Conservation (phyloP, 495 filamentous ascomycete species). For the Trichoderma virens region DNA sequence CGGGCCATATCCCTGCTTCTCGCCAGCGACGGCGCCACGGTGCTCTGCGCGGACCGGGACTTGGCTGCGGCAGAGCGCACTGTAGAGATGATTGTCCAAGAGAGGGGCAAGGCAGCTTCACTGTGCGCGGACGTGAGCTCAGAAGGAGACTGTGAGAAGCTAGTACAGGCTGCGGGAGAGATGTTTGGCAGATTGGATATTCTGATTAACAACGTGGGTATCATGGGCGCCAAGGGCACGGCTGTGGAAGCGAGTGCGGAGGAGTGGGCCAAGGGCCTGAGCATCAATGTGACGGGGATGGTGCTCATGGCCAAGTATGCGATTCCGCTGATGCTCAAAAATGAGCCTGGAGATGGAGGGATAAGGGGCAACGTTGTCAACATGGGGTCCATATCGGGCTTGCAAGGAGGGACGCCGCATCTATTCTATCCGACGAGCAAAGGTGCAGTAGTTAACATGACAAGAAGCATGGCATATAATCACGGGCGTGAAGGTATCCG, state of each 20-base stretch:
- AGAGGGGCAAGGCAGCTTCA: slow-evolving; percentile 29
- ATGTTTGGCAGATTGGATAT: slow-evolving; percentile 47
- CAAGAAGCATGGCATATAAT: slow-evolving; percentile 50
- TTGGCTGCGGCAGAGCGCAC: slow-evolving; percentile 40
- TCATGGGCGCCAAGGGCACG: slow-evolving; percentile 44
- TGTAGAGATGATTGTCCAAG: slow-evolving; percentile 33
- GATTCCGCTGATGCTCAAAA: slow-evolving; percentile 45
- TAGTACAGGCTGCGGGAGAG: slow-evolving; percentile 31
- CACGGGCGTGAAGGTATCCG: slow-evolving; percentile 45
- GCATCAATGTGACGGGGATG: slow-evolving; percentile 54
- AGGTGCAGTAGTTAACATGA: slow-evolving; percentile 53
- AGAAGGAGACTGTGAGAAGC: slow-evolving; percentile 35
- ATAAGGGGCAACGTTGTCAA: slow-evolving; percentile 46
- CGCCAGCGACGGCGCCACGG: slow-evolving; percentile 44
- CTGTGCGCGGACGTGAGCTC: slow-evolving; percentile 42
- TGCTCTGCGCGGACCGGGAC: slow-evolving; percentile 47
- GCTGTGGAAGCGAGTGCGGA: slow-evolving; percentile 47
- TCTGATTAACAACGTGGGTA: slow-evolving; percentile 50
- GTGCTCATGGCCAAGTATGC: slow-evolving; percentile 48
- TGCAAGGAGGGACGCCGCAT: slow-evolving; percentile 50
- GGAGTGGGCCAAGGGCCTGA: slow-evolving; percentile 44
- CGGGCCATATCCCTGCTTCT: slow-evolving; percentile 50
- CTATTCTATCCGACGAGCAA: slow-evolving; percentile 56
- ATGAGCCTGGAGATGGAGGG: slow-evolving; percentile 21
- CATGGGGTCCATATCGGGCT: slow-evolving; percentile 48